Base-by-base conservation (phyloP, 2,329 filamentous ascomycete species). In the Exophiala viscosa region DNA sequence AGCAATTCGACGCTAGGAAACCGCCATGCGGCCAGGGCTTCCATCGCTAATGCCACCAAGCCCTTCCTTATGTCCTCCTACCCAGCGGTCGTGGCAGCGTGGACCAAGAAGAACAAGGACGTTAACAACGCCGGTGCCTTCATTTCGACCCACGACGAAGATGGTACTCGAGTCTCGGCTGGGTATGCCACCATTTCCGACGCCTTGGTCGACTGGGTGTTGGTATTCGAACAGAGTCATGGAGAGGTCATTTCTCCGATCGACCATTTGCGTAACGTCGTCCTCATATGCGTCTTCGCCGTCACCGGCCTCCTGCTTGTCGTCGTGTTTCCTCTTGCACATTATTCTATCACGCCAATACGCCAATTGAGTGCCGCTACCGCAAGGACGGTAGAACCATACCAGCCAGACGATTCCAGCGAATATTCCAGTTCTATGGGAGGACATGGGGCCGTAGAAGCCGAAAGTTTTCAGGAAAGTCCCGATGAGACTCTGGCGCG, bases 211-310 rank as follows among this genome's bases (percentile, higher is more conserved):
- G 82, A 92, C 63, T 96, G 91, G 91, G 83, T 88, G 4, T 73
- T 96, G 3, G 63, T 95, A 2, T 81, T 96, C 1, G 91, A 96
- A 66, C 85, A 93, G 67, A 76, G 82, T 2, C 82, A 83, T 57
- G 67, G 68, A 17, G 90, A 96, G 69, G 88, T 90, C 0, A 90
- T 87, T 71, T 75, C 77, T 6, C 87, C 90, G 0, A 90, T 96
- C 52, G 71, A 76, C 23, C 84, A 82, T 15, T 75, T 96, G n/a
- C 83, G 88, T 15, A 84, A 86, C 43, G 88, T 96, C 45, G 79
- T 96, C 1, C 70, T 96, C 2, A 88, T 83, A 4, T 95, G 89
- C 56, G 87, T 95, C 0, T 95, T 96, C 66, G 88, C 87, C 1
- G 92, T 90, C 0, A 79, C 85, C 10, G 90, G 86, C 0, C 76